A percentile compares a stretch with the other conserved stretches of the same genome.
Conservation (phyloP, 2,329 filamentous ascomycete species). For the Epichloe hybrida region DNA sequence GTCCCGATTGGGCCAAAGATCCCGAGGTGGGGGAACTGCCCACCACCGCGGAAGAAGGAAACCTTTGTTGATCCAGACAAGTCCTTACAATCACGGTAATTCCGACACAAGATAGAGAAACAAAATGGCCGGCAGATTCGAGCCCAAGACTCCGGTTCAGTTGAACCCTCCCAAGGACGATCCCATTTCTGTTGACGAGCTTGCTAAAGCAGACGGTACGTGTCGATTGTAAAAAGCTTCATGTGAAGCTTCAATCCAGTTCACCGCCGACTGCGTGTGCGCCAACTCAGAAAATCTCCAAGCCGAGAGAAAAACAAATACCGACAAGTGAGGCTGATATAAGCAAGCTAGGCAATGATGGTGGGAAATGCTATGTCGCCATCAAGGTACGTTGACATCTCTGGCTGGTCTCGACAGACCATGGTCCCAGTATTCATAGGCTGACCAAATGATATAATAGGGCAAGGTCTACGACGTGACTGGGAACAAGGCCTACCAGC, state of each 20-base stretch:
- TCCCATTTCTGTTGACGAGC: conserved; percentile 64
- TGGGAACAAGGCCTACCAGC: conserved; percentile 74
- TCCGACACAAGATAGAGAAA: neutral
- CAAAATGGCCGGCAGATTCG: conserved; percentile 52
- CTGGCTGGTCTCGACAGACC: neutral
- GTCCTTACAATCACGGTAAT: neutral
- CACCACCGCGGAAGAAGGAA: neutral
- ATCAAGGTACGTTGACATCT: conserved; percentile 44
- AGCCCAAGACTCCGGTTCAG: conserved; percentile 62
- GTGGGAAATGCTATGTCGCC: conserved; percentile 52
- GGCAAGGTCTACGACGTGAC: conserved; percentile 91
- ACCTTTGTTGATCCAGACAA: neutral
- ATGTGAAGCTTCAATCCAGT: neutral
- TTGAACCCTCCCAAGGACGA: conserved; percentile 81
- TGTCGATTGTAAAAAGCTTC: neutral
- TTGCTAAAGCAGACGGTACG: conserved; percentile 74
- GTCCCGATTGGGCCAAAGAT: conserved; percentile 6
- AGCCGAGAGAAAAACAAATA: neutral
- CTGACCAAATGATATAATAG: conserved; percentile 35
- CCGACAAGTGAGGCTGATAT: neutral
- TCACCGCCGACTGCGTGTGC: neutral
- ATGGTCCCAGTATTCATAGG: neutral
- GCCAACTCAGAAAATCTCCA: no score
- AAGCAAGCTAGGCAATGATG: conserved; percentile 42
- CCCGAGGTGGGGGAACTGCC: conserved; percentile 5